phyloP scores from a whole-genome alignment of 495 filamentous ascomycete species.

The Penicillium roqueforti region DNA sequence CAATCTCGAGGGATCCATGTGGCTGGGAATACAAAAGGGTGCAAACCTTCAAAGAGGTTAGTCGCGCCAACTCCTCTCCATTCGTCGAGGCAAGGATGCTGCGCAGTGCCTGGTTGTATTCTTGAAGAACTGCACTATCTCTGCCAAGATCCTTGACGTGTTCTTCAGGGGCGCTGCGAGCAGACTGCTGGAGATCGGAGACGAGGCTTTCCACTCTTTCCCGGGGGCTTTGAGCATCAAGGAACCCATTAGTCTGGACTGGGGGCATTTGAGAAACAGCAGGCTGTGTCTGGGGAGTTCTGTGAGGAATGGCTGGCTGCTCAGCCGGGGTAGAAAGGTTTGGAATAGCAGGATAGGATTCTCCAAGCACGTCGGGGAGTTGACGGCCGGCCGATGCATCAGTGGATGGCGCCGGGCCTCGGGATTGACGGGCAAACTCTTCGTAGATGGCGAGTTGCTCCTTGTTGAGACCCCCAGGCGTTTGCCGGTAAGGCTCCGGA shows the following conservation, averaged over 20 bases:
- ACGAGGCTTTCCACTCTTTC: constrained; percentile 67
- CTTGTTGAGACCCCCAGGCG: constrained; percentile 73
- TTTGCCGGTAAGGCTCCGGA: constrained; percentile 81
- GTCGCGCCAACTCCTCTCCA: constrained; percentile 62
- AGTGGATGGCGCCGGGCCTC: constrained; percentile 40
- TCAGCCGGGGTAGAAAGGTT: constrained; percentile 78
- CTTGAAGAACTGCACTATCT: constrained; percentile 59
- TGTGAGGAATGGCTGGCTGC: constrained; percentile 68
- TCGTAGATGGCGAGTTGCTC: constrained; percentile 95
- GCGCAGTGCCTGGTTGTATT: constrained; percentile 54
- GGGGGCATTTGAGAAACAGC: constrained; percentile 34
- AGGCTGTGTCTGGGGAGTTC: constrained; percentile 62
- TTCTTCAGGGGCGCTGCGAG: constrained; percentile 62
- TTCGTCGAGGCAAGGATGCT: constrained; percentile 47
- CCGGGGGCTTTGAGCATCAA: constrained; percentile 57
- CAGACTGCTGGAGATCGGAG: constrained; percentile 61
- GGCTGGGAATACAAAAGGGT: constrained; percentile 60
- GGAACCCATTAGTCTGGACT: constrained; percentile 56
- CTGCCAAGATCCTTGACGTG: constrained; percentile 65
- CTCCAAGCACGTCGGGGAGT: constrained; percentile 74
- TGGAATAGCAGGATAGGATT: constrained; percentile 72
- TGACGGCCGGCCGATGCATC: constrained; percentile 36
- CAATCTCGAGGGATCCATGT: constrained; percentile 63
- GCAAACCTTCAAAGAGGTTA: constrained; percentile 68
- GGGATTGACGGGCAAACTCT: constrained; percentile 82